These are phyloP conservation scores for Skeletonema tropicum DNA, from an alignment of 108 stramenopile species.

Conservation along the genomic window DNA sequence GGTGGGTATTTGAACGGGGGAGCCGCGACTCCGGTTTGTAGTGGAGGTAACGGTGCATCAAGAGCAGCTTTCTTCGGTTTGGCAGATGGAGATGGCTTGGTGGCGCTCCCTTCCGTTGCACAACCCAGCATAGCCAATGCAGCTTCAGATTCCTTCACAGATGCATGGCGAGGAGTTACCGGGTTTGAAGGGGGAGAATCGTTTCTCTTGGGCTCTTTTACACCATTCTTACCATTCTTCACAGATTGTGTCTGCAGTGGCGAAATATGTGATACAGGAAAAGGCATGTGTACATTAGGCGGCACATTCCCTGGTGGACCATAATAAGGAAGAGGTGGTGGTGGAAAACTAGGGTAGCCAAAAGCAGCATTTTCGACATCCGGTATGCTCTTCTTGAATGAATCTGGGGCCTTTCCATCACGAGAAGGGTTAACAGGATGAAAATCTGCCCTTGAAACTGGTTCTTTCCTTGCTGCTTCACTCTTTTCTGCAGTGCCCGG, in stretches of 20 bases:
- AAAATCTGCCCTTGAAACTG: background rate
- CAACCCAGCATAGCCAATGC: background rate
- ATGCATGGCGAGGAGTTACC: background rate
- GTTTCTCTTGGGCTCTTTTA: background rate
- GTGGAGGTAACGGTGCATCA: constrained; percentile 18
- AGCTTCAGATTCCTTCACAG: background rate
- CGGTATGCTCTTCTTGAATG: background rate
- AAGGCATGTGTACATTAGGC: constrained; percentile 10
- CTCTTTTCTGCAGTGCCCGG: background rate
- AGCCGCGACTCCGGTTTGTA: background rate
- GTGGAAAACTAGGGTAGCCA: constrained; percentile 1
- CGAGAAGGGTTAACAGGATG: background rate
- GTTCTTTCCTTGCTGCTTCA: background rate
- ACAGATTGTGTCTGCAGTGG: background rate
- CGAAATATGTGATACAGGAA: constrained; percentile 3
- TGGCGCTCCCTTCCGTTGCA: background rate
- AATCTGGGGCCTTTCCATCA: background rate
- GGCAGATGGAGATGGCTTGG: background rate
- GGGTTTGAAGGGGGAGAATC: background rate
- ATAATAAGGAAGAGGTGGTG: background rate
- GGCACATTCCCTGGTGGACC: constrained; percentile 8
- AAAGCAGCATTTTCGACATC: background rate
- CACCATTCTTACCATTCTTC: background rate
- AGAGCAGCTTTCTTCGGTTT: background rate
- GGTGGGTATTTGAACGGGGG: background rate